Evolutionary conservation across 169 alveolate genomes (phyloP), one percentile per base, ranked within the genome.

Genomic region (Cryptosporidium andersoni): DNA sequence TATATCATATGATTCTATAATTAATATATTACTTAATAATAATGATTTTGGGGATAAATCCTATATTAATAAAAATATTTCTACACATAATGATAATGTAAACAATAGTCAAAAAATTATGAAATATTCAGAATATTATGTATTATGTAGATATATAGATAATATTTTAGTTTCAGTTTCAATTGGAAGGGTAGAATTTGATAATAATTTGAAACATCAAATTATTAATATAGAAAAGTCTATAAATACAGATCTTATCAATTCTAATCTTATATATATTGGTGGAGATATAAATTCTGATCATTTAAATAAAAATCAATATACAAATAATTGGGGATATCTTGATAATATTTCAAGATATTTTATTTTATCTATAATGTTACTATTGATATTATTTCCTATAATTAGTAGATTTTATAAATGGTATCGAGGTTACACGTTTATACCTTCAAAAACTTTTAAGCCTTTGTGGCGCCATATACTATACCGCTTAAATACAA

Each of bases 101-200:
- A 60, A 51, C n/a, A 14, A 52, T 11, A 8, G 37, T 16, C 60
- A 25, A 67, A 51, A 51, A 2, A 53, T 12, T 2, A 11, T 45
- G 1, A 39, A 45, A 47, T 49, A 58, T 16, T 40, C 4, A 4
- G 62, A 60, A 25, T 43, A 74, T n/a, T 58, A 34, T 43, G 16
- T 74, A 8, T 25, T 74, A 9, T 42, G 55, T 45, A 34, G 68
- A 6, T 55, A 74, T 52, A 37, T 36, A 45, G 60, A 60, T 12
- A 43, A 60, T 16, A 60, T 43, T 40, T 25, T 42, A 40, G 36
- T 43, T 34, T 74, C 85, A 6, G 34, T 74, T 7, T 60, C 85
- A n/a, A 1, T 74, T 9, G 85, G 85, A 16, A 74, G 60, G 42
- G 12, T 58, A 6, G 36, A 74, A 8, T 45, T 58, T 36, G 85